These are phyloP conservation scores for Colletotrichum lentis DNA, from an alignment of 2,329 filamentous ascomycete genomes.

Conservation along the genomic window DNA sequence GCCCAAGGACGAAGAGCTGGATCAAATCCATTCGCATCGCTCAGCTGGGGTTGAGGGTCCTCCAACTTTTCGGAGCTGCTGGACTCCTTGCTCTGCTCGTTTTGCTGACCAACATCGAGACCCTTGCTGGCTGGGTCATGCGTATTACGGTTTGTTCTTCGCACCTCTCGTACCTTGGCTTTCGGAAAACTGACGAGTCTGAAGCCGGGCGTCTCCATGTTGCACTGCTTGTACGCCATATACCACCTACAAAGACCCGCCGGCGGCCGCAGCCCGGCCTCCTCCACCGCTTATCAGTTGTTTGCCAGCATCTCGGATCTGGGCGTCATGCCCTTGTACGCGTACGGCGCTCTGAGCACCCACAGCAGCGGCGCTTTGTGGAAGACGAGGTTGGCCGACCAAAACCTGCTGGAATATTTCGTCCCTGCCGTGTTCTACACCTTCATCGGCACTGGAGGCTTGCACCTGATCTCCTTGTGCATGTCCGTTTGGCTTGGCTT, in stretches of 20 bases:
- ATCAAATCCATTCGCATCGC: slow-evolving; percentile 74
- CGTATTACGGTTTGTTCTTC: slow-evolving; percentile 72
- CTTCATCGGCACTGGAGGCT: slow-evolving; percentile 67
- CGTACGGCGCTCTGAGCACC: slow-evolving; percentile 60
- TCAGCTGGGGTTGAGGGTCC: slow-evolving; percentile 73
- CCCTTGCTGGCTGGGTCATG: slow-evolving; percentile 76
- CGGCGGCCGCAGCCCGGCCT: slow-evolving; percentile 75
- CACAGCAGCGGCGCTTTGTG: slow-evolving; percentile 62
- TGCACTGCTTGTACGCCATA: slow-evolving; percentile 79
- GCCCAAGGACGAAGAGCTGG: slow-evolving; percentile 71
- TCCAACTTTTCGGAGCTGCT: slow-evolving; percentile 73
- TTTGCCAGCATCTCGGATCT: slow-evolving; percentile 80
- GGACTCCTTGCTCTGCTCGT: slow-evolving; percentile 80
- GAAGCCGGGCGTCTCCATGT: slow-evolving; percentile 77
- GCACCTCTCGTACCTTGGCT: background rate
- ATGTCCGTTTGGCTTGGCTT: slow-evolving; percentile 79
- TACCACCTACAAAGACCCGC: slow-evolving; percentile 80
- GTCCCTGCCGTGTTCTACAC: slow-evolving; percentile 73
- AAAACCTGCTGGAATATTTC: slow-evolving; percentile 66
- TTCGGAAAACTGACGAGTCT: slow-evolving; percentile 38
- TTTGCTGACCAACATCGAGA: slow-evolving; percentile 73
- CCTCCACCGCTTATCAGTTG: slow-evolving; percentile 86
- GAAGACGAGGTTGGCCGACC: slow-evolving; percentile 71
- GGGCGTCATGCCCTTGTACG: slow-evolving; percentile 62
- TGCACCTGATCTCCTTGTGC: slow-evolving; percentile 75